Evolutionary conservation across 768 basidiomycete genomes (phyloP), one percentile per base, ranked within the genome.

Genomic region (Suillus sp.): DNA sequence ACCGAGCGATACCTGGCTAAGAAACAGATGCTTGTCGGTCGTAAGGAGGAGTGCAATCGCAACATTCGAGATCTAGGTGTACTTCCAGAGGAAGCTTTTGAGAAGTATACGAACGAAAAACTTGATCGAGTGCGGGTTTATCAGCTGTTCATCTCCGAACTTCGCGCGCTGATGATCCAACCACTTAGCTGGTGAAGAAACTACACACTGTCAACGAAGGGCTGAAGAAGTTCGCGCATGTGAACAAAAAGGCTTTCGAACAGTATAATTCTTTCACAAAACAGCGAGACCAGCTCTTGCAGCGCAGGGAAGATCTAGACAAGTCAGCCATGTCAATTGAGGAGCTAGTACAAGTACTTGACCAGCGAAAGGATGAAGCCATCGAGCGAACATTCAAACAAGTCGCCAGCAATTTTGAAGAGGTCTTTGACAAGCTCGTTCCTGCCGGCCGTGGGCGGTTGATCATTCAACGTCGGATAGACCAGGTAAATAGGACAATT

Each of bases 241-340:
- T 99, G 65, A 99, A 99, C 82, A 99, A 99, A 83, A 98, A 99
- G 72, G 97, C 96, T 1, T 96, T 96, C 72, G 97, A 99, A 74
- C 96, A 99, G 74, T 99, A 97, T 80, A 93, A 86, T 74, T 96
- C 94, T 73, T 99, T 99, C 75, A 97, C 96, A 9, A 98, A 96
- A 73, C 96, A 99, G 74, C 90, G 96, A 1, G 96, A 99, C 72
- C 91, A 95, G 68, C 85, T 98, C 4, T 75, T 92, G 48, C 83
- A 89, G 64, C 90, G 97, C 4, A 86, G 95, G 10, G 91, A 93
- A 67, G 97, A 99, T 73, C 82, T 99, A 35, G 96, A 98, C 67
- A 89, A 87, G 63, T 95, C 94, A 3, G 94, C 93, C 0, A 71
- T 83, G 55, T 95, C 94, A 45, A 99, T 99, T 67, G 87, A 95